These are phyloP conservation scores for Casaregolazyma suthepensis DNA, from an alignment of 1,139 yeast species.

Conservation along the genomic window DNA sequence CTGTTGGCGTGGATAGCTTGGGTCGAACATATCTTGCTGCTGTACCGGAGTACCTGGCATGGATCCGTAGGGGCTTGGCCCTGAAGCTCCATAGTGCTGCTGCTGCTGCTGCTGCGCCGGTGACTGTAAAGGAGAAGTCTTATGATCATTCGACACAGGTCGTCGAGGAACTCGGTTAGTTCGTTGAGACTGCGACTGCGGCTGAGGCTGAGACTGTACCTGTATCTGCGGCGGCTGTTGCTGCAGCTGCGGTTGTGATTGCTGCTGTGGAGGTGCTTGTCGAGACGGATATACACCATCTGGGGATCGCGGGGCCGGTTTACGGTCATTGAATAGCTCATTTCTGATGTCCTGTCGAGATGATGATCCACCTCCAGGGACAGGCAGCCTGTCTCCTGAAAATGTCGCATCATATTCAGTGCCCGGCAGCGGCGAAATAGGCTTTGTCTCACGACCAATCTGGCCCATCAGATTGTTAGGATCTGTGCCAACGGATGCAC, in stretches of 20 bases:
- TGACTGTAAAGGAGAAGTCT: slow-evolving; percentile 1
- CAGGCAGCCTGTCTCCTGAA: background rate
- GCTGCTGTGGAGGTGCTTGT: background rate
- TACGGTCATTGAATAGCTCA: slow-evolving; percentile 5
- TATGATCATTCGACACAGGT: slow-evolving; percentile 18
- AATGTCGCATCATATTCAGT: slow-evolving; percentile 3
- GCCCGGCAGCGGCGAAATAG: slow-evolving; percentile 23
- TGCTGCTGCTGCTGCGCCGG: background rate
- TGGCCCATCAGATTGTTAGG: slow-evolving; percentile 27
- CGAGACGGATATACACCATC: background rate
- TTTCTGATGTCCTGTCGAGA: slow-evolving; percentile 10
- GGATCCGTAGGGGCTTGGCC: background rate
- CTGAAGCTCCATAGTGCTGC: background rate
- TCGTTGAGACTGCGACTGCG: background rate
- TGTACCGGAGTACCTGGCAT: slow-evolving; percentile 1
- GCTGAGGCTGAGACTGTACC: slow-evolving; percentile 7
- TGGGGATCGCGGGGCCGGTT: background rate
- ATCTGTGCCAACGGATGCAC: slow-evolving; percentile 29
- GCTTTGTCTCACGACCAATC: slow-evolving; percentile 24
- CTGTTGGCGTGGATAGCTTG: background rate
- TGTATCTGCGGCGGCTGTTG: slow-evolving; percentile 10
- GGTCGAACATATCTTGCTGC: slow-evolving; percentile 6
- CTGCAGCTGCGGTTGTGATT: background rate
- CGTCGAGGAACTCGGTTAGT: slow-evolving; percentile 13
- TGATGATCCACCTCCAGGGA: background rate